Evolutionary conservation across 2,329 filamentous ascomycete genomes (phyloP).

Genomic region (Chrysoporthe austroafricana): DNA sequence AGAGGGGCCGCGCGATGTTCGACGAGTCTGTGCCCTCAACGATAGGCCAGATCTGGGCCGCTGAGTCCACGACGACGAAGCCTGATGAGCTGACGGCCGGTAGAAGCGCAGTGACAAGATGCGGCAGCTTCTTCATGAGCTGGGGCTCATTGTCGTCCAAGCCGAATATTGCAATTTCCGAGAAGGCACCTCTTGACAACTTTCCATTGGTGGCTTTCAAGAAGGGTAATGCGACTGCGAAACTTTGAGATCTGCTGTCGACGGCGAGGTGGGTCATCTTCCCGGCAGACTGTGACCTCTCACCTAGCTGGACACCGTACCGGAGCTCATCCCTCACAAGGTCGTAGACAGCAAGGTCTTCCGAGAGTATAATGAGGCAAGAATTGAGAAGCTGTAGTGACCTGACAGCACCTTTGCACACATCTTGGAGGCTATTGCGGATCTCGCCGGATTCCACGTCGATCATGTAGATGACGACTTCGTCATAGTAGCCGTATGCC

Average conservation of each 20-base stretch:
- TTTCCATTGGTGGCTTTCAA: slow-evolving; percentile 31
- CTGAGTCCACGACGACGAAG: slow-evolving; percentile 76
- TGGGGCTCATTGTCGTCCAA: slow-evolving; percentile 62
- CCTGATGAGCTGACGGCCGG: slow-evolving; percentile 67
- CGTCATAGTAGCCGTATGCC: slow-evolving; percentile 57
- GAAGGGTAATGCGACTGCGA: slow-evolving; percentile 63
- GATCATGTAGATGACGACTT: slow-evolving; percentile 73
- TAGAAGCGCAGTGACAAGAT: slow-evolving; percentile 68
- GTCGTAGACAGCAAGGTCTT: slow-evolving; percentile 79
- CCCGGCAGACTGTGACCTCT: slow-evolving; percentile 43
- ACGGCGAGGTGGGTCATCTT: slow-evolving; percentile 71
- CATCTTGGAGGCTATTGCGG: slow-evolving; percentile 66
- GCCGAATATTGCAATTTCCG: slow-evolving; percentile 69
- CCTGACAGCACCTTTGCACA: slow-evolving; percentile 68
- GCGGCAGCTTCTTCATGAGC: slow-evolving; percentile 59
- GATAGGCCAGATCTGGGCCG: slow-evolving; percentile 70
- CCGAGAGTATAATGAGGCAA: slow-evolving; percentile 75
- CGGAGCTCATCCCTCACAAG: slow-evolving; percentile 76
- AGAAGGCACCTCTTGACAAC: slow-evolving; percentile 43
- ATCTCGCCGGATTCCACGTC: slow-evolving; percentile 72
- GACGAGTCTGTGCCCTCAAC: slow-evolving; percentile 62
- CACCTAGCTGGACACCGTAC: slow-evolving; percentile 64
- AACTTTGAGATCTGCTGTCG: slow-evolving; percentile 66
- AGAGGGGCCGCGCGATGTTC: slow-evolving; percentile 58
- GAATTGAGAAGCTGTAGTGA: slow-evolving; percentile 73